Evolutionary conservation across 2,329 filamentous ascomycete species (phyloP).

Genomic region (Pseudofabraea citricarpa): DNA sequence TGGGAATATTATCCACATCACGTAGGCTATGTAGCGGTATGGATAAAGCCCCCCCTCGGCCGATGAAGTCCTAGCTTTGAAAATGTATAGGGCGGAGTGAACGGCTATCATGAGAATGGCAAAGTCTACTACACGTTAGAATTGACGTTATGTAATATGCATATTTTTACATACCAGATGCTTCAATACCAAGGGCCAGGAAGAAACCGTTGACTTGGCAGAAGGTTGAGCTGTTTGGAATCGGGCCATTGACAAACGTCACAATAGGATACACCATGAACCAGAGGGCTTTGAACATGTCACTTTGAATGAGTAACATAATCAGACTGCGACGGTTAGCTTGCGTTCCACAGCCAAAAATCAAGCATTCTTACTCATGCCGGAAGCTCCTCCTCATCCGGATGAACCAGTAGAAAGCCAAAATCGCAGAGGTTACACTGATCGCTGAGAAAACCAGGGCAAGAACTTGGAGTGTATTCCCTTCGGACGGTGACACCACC

Average conservation of each 20-base stretch:
- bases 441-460: slow-evolving; percentile 38
- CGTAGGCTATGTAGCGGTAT: slow-evolving; percentile 57
- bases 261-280: slow-evolving; percentile 61
- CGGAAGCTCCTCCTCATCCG: slow-evolving; percentile 71
- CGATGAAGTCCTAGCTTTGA: slow-evolving; percentile 44
- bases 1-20: slow-evolving; percentile 52
- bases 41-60: slow-evolving; percentile 64
- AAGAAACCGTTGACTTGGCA: slow-evolving; percentile 69
- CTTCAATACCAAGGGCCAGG: slow-evolving; percentile 61
- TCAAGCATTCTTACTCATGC: slow-evolving; percentile 52
- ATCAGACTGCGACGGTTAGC: slow-evolving; percentile 51
- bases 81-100: slow-evolving; percentile 69
- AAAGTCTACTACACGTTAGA: slow-evolving; percentile 43
- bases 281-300: slow-evolving; percentile 66
- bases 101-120: slow-evolving; percentile 69
- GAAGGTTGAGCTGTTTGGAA: slow-evolving; percentile 47
- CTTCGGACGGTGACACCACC: slow-evolving; percentile 6
- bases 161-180: slow-evolving; percentile 43
- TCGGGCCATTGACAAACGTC: slow-evolving; percentile 45
- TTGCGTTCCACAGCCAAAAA: not conserved
- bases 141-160: no score
- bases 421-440: slow-evolving; percentile 51
- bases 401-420: slow-evolving; percentile 67
- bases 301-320: slow-evolving; percentile 67
- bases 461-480: slow-evolving; percentile 23